Base-by-base conservation (phyloP, 148 eudicot genomes). In the Fagopyrum esculentum region DNA sequence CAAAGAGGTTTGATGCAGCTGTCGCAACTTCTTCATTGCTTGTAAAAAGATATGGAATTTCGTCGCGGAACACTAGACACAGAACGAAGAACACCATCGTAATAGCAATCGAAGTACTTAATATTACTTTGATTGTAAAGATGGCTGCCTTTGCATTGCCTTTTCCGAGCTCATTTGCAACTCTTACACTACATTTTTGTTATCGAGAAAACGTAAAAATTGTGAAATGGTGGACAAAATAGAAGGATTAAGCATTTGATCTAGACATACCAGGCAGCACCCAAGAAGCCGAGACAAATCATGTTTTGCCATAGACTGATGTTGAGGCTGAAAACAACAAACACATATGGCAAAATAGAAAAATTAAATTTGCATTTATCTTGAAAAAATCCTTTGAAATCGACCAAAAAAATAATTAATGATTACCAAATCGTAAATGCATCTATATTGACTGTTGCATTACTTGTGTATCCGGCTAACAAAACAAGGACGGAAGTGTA, bases 81-180 rank as follows among this genome's bases (percentile, higher is more conserved):
- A 81, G 59, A 64, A 75, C 17, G 45, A 30, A 81, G 56, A 51
- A 77, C 17, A 77, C 4, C 5, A 69, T 2, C 43, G 68, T 69
- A 4, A 77, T 19, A 11, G 35, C 29, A 51, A 47, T 13, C 12
- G 79, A 77, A 56, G 69, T 54, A 45, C 12, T 13, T 4, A 77
- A 2, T 9, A 22, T 5, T 5, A 77, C 79, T 50, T 52, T 69
- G 9, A 52, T 52, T 11, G 89, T 77, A 68, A 85, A 81, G 51
- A 80, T 85, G 76, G 87, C 91, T 57, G 83, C 81, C 78, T 79
- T 80, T 15, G 91, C 86, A 77, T 72, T 49, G 19, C 82, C 82
- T 29, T 85, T 85, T 74, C 90, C 90, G 2, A 87, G 90, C 73
- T 87, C 90, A 54, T n/a, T n/a, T n/a, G n/a, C n/a, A n/a, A n/a